A percentile compares a stretch with the other conserved stretches of the same genome.
Evolutionary conservation across 257 asterid species (phyloP).

Genomic region (Jaltomata sinuosa): DNA sequence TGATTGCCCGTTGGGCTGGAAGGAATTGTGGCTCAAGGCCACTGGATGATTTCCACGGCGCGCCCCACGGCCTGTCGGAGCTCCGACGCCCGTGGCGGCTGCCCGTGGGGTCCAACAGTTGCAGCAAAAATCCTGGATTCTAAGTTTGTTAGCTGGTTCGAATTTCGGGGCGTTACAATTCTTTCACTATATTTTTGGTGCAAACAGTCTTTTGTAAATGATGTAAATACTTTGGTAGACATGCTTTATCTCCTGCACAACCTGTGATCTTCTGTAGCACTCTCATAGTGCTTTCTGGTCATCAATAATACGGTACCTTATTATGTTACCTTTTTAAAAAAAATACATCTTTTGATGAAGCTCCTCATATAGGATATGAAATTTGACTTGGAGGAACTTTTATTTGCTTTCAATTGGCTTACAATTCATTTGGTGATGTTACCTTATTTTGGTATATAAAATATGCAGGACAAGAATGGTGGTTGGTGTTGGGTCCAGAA

Average conservation of each 20-base stretch:
- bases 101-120: too few relatives aligned
- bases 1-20: too few relatives aligned
- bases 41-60: too few relatives aligned
- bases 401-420: neutral
- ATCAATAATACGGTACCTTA: neutral
- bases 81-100: too few relatives aligned
- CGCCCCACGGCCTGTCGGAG: too few relatives aligned
- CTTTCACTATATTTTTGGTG: neutral
- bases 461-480: conserved; percentile 96
- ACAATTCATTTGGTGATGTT: neutral
- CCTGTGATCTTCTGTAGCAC: neutral
- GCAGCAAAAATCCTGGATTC: too few relatives aligned
- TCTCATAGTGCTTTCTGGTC: neutral
- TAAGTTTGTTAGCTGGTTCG: too few relatives aligned
- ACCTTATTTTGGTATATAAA: neutral
- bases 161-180: too few relatives aligned
- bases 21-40: too few relatives aligned
- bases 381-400: neutral
- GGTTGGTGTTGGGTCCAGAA: conserved; percentile 82
- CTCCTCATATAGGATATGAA: neutral
- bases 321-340: neutral
- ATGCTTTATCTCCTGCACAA: neutral
- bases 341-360: neutral
- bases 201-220: neutral
- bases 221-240: neutral